Evolutionary conservation across 345 rosid species (phyloP), one percentile per base, ranked within the genome.

Genomic region (Bruguiera gymnorhiza): DNA sequence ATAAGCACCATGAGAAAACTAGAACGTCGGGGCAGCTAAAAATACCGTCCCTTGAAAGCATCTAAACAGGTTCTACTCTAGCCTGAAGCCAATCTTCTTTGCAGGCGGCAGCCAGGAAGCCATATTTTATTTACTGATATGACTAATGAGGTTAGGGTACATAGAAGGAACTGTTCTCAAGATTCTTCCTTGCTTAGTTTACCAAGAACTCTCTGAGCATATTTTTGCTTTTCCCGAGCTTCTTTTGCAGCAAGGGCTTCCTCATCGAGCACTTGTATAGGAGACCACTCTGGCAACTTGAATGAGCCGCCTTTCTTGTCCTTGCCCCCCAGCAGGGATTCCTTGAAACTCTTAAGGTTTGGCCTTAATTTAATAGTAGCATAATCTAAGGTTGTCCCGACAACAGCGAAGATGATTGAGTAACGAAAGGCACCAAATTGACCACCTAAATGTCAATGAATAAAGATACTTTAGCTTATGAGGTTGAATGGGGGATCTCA

Each of bases 251-350:
- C 88, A 34, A 91, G 81, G 43, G 89, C 89, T 76, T 91, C 94
- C 66, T 88, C 97, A 58, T 93, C 91, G 2, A 90, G 92, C 62
- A 89, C 77, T 84, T 86, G 87, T 67, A 93, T 88, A 30, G 97
- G 92, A 71, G 80, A 93, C 94, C 98, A 93, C 62, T 87, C 92
- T 20, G 96, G 92, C 73, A 90, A 81, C 73, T 85, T 86, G 65
- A 84, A 54, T 74, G 82, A 77, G 11, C 73, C 76, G 30, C 63
- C 81, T 24, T 68, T 70, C 71, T 70, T 75, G 68, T 66, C 72
- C 36, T 54, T 43, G 62, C 61, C 50, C 32, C 55, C 65, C 16
- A 68, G n/a, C 43, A 75, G 57, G 16, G 80, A 78, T 54, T 82
- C 81, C 19, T 54, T 72, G 20, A 72, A 72, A 54, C 62, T 78